These are phyloP conservation scores for Erysimum cheiri DNA, from an alignment of 441 rosid species.

Conservation along the genomic window DNA sequence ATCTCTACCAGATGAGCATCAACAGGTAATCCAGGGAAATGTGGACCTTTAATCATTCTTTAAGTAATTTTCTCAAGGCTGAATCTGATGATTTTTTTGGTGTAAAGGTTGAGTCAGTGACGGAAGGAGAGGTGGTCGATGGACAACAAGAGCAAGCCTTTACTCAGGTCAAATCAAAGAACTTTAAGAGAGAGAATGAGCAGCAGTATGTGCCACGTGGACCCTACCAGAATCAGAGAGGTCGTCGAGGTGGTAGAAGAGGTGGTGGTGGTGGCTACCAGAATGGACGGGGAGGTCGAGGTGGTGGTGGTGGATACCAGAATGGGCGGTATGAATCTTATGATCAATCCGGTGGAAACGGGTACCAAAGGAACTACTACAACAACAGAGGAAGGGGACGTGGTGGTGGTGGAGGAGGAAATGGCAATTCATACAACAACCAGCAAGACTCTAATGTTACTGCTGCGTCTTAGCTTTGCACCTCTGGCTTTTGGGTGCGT, in stretches of 20 bases:
- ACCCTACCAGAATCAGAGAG: constrained; percentile 74
- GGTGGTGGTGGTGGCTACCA: constrained; percentile 63
- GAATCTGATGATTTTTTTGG: constrained; percentile 11
- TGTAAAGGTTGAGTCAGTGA: constrained; percentile 60
- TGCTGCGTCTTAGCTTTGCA: constrained; percentile 56
- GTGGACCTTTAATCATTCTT: neutral
- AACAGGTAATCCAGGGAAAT: constrained; percentile 48
- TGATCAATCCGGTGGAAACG: constrained; percentile 68
- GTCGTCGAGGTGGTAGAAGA: constrained; percentile 69
- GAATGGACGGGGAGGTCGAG: constrained; percentile 80
- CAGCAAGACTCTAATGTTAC: constrained; percentile 59
- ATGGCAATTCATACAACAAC: constrained; percentile 51
- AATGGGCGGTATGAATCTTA: constrained; percentile 68
- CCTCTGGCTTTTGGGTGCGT: constrained; percentile 23
- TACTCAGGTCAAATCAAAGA: constrained; percentile 36
- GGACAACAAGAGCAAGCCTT: constrained; percentile 53
- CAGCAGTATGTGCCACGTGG: constrained; percentile 63
- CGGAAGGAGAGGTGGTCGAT: constrained; percentile 54
- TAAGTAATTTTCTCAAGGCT: neutral
- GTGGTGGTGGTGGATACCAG: constrained; percentile 76
- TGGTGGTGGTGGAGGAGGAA: constrained; percentile 60
- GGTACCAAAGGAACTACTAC: constrained; percentile 67
- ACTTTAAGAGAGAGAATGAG: constrained; percentile 49
- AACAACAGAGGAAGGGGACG: constrained; percentile 74
- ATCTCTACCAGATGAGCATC: constrained; percentile 52